Percentiles rank a stretch among this genome's conserved stretches.
Conservation (phyloP, 768 basidiomycete genomes). For the Macrolepiota dolichaula region DNA sequence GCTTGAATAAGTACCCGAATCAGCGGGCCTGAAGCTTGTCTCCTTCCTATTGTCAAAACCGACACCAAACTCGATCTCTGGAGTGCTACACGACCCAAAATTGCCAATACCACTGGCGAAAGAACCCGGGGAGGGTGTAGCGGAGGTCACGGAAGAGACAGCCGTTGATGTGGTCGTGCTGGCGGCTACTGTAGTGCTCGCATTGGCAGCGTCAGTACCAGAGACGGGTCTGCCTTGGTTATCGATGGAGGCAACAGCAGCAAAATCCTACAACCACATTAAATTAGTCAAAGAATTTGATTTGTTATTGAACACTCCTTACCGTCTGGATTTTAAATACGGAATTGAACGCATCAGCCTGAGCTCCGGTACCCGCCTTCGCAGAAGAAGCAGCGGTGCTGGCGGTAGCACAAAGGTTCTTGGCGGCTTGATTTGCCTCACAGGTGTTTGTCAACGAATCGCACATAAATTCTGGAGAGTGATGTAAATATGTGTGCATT, state of each 20-base stretch:
- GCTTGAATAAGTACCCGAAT: conserved; percentile 30
- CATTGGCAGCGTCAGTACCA: conserved; percentile 20
- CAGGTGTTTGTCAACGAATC: conserved; percentile 51
- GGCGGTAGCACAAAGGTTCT: conserved; percentile 43
- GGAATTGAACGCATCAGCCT: conserved; percentile 52
- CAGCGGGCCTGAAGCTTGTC: conserved; percentile 50
- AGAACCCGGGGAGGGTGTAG: conserved; percentile 19
- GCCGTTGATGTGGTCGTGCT: conserved; percentile 17
- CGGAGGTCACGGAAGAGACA: conserved; percentile 12
- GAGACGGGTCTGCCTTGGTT: conserved; percentile 33
- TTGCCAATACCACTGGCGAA: conserved; percentile 29
- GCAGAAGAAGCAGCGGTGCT: conserved; percentile 37
- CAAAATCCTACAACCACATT: conserved; percentile 30
- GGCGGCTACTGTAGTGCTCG: conserved; percentile 1
- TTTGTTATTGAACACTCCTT: conserved; percentile 7
- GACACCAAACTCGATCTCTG: conserved; percentile 51
- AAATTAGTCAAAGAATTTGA: conserved; percentile 6
- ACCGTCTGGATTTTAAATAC: conserved; percentile 40
- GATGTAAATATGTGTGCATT: not conserved
- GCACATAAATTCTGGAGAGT: conserved; percentile 43
- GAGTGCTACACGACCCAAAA: conserved; percentile 52
- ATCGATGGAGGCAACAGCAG: conserved; percentile 31
- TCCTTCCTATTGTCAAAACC: conserved; percentile 54
- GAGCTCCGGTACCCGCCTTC: conserved; percentile 41
- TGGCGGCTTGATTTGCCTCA: conserved; percentile 51